Evolutionary conservation across 345 rosid species (phyloP).

Genomic region (Salix arbutifolia): DNA sequence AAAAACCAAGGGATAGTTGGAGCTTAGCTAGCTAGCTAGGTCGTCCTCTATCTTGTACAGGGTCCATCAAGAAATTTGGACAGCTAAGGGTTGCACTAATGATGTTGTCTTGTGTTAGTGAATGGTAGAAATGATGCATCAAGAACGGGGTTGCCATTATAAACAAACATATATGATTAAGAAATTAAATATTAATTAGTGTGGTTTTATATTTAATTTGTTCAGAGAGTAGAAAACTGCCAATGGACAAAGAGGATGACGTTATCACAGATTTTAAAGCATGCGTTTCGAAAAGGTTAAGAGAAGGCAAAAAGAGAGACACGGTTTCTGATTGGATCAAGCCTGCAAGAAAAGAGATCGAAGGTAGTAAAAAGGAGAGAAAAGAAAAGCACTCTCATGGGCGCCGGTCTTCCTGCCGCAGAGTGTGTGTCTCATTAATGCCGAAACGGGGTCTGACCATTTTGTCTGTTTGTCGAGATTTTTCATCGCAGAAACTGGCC

Average conservation of each 20-base stretch:
- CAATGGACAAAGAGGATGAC: conserved; percentile 25
- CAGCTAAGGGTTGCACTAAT: conserved; percentile 62
- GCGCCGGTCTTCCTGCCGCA: conserved; percentile 14
- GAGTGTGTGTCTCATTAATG: conserved; percentile 24
- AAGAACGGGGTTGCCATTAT: conserved; percentile 45
- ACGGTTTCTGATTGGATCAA: conserved; percentile 28
- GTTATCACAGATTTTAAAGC: conserved; percentile 31
- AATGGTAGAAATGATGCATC: conserved; percentile 85
- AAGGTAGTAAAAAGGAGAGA: conserved; percentile 1
- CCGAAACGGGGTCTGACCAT: conserved; percentile 30
- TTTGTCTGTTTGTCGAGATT: conserved; percentile 50
- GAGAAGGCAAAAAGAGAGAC: conserved; percentile 16
- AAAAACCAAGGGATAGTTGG: conserved; percentile 28
- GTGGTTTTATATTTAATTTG: not conserved
- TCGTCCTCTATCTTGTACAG: conserved; percentile 13
- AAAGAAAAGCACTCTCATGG: conserved; percentile 22
- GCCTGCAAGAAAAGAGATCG: conserved; percentile 22
- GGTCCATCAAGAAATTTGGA: conserved; percentile 39
- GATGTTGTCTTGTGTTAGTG: conserved; percentile 83
- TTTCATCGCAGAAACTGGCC: conserved; percentile 33
- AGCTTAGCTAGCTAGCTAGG: not conserved
- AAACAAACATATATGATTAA: not conserved
- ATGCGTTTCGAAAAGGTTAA: conserved; percentile 33
- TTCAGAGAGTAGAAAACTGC: conserved; percentile 4
- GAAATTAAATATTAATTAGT: not conserved